Evolutionary conservation across 1,284 basidiomycete species (phyloP).

Genomic region (Boletus sp.): DNA sequence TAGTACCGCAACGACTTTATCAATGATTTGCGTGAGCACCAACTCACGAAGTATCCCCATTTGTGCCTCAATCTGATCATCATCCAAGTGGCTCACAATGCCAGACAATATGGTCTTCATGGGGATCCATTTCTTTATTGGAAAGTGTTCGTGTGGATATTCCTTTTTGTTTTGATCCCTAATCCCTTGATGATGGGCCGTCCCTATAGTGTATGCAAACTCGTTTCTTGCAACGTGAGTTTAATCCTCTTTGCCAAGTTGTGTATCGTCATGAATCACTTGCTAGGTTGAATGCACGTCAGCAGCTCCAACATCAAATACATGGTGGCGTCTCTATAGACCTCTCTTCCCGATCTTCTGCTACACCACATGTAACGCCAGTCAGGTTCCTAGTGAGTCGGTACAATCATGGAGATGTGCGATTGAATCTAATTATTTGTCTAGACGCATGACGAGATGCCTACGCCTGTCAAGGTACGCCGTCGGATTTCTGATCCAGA

Average conservation of each 20-base stretch:
- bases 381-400: neutral
- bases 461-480: neutral
- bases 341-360: neutral
- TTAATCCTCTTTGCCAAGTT: neutral
- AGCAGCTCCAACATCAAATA: neutral
- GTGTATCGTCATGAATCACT: neutral
- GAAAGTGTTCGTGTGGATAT: neutral
- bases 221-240: neutral
- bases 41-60: neutral
- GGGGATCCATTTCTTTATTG: neutral
- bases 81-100: neutral
- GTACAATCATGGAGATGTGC: neutral
- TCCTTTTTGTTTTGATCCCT: neutral
- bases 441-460: neutral
- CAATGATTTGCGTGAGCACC: conserved; percentile 45
- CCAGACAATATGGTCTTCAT: neutral
- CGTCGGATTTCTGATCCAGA: neutral
- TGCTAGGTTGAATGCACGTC: neutral
- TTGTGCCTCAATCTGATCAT: neutral
- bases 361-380: too few relatives aligned
- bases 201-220: neutral
- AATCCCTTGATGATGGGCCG: too few relatives aligned
- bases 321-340: neutral
- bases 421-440: neutral
- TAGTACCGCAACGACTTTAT: conserved; percentile 44